Percentiles rank a stretch among this genome's conserved stretches.
phyloP scores from a whole-genome alignment of 192 early-diverging fungal genomes.

The Umbelopsis sp. region DNA sequence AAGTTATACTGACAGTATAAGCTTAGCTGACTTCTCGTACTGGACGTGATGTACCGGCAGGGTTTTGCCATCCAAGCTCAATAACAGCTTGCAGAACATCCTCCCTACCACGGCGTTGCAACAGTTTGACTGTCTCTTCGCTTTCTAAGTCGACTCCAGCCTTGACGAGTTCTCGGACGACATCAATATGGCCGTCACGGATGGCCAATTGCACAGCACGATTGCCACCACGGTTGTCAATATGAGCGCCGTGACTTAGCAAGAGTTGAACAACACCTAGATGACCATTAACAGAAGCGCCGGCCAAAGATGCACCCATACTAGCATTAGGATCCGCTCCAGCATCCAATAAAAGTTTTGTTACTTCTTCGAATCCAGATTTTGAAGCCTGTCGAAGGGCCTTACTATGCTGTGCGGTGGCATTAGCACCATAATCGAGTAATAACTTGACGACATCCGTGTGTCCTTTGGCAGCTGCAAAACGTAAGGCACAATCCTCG shows the following conservation, averaged over 20 bases:
- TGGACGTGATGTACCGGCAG: neutral
- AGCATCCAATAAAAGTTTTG: neutral
- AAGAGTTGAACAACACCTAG: neutral
- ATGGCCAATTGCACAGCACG: slow-evolving; percentile 36
- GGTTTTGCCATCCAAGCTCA: slow-evolving; percentile 1
- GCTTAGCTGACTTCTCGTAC: slow-evolving; percentile 1
- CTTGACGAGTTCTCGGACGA: slow-evolving; percentile 35
- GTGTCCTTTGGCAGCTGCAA: slow-evolving; percentile 45
- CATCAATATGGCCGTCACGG: slow-evolving; percentile 39
- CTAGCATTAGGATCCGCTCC: slow-evolving; percentile 28
- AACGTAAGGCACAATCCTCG: slow-evolving; percentile 7
- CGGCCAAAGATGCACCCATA: slow-evolving; percentile 28
- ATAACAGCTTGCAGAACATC: neutral
- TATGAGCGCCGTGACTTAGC: slow-evolving; percentile 14
- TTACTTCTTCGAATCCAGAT: slow-evolving; percentile 1
- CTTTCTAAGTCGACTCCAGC: slow-evolving; percentile 39
- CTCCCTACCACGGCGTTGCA: slow-evolving; percentile 4
- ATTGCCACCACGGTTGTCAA: neutral
- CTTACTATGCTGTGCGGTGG: slow-evolving; percentile 44
- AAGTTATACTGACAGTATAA: neutral
- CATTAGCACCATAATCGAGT: slow-evolving; percentile 53
- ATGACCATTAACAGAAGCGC: slow-evolving; percentile 9
- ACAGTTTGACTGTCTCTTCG: slow-evolving; percentile 18
- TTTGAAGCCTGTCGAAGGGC: slow-evolving; percentile 16
- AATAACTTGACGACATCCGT: slow-evolving; percentile 55